Conservation (phyloP, 2,329 filamentous ascomycete species). For the Ceratocystis ficicola region DNA sequence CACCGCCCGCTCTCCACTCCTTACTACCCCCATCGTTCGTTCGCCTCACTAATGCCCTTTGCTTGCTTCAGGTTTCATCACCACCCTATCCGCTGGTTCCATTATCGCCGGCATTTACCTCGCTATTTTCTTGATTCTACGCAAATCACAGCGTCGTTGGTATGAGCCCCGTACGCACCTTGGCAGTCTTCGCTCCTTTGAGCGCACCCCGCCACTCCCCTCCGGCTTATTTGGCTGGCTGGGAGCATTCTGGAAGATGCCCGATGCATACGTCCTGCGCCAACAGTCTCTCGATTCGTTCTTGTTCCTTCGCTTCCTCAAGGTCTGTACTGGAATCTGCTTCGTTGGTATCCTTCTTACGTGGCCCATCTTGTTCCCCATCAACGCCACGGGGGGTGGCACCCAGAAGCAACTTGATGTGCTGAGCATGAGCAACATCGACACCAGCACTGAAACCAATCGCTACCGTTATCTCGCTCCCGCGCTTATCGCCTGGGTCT, state of each 20-base stretch:
- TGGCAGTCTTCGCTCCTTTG: constrained; percentile 35
- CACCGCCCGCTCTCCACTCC: not conserved
- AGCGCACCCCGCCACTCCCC: constrained; percentile 46
- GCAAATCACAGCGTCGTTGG: constrained; percentile 36
- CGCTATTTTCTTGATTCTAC: constrained; percentile 35
- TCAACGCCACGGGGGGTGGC: constrained; percentile 73
- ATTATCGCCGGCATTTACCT: constrained; percentile 32
- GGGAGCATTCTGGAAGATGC: constrained; percentile 47
- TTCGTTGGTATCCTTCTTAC: constrained; percentile 74
- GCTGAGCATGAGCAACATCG: constrained; percentile 66
- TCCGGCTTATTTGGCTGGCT: constrained; percentile 52
- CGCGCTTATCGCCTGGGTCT: constrained; percentile 67
- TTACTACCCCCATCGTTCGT: too few relatives aligned
- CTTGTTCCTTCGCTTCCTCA: constrained; percentile 70
- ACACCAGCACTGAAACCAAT: constrained; percentile 36
- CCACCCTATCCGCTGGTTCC: constrained; percentile 43
- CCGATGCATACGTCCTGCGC: constrained; percentile 65
- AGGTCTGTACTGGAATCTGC: constrained; percentile 58
- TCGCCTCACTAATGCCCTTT: not conserved
- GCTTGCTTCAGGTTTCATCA: constrained; percentile 27
- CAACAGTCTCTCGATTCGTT: constrained; percentile 81
- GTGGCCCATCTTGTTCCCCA: constrained; percentile 74
- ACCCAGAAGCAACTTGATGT: constrained; percentile 56
- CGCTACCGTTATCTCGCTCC: constrained; percentile 69
- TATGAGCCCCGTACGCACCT: constrained; percentile 42